Evolutionary conservation across 2,329 filamentous ascomycete species (phyloP).

Genomic region (Ceratocystis huliohia): DNA sequence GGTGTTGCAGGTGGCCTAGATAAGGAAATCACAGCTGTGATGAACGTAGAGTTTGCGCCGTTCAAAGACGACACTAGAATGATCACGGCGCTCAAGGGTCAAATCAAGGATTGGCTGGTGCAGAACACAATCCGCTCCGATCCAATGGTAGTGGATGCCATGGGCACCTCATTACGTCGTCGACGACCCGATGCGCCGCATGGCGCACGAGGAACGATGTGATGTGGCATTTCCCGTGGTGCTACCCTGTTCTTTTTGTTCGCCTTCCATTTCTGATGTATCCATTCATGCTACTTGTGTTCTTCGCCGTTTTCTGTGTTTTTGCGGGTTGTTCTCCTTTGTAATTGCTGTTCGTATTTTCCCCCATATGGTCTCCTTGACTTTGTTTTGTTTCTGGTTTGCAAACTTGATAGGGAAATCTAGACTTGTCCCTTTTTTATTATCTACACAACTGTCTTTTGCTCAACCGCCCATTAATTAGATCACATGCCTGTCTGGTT

Average conservation of each 20-base stretch:
- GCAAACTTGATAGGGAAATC: background rate
- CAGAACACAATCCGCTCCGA: slow-evolving; percentile 72
- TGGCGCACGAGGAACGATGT: slow-evolving; percentile 39
- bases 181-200: slow-evolving; percentile 49
- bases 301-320: background rate
- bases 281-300: background rate
- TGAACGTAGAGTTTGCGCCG: slow-evolving; percentile 69
- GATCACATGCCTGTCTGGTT: too few relatives aligned
- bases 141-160: slow-evolving; percentile 68
- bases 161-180: slow-evolving; percentile 54
- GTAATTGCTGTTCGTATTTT: background rate
- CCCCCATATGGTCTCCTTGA: background rate
- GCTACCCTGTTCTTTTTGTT: background rate
- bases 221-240: background rate
- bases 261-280: background rate
- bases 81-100: slow-evolving; percentile 41
- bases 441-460: background rate
- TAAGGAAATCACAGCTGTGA: slow-evolving; percentile 53
- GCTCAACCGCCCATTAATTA: background rate
- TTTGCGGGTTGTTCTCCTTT: background rate
- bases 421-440: background rate
- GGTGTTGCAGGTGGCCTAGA: slow-evolving; percentile 47
- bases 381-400: slow-evolving; percentile 6
- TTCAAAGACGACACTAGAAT: slow-evolving; percentile 60
- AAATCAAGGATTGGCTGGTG: slow-evolving; percentile 75